Base-by-base conservation (phyloP, 331 rosid species). In the Quercus lobata region DNA sequence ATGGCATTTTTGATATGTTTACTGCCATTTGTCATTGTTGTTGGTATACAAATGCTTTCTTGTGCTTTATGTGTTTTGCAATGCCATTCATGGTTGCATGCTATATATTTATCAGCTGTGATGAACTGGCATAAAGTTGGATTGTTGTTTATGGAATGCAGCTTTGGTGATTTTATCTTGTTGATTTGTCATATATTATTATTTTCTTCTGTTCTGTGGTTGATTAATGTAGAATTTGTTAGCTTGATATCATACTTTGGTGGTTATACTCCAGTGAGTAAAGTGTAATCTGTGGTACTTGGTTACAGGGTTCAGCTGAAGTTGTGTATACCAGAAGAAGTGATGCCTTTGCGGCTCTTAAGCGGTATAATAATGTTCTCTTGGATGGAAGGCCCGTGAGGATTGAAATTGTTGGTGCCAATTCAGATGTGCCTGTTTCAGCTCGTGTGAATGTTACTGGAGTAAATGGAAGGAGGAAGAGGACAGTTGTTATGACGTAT, bases 321-420 rank as follows among this genome's bases (percentile, higher is more conserved):
- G 98, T 96, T 77, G 97, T 93, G 71, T 96, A 96, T 66, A 85
- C 90, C 21, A 91, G 93, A 78, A 85, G 99, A 88, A 91, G 98
- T 90, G 98, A 93, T 75, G 99, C 98, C 46, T 96, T 96, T 88
- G 94, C 97, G 65, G 99, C 99, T 66, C 86, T 91, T 66, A 91
- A 90, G 80, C 90, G 97, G 46, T 96, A 96, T 57, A 90, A 96
- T 85, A 87, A 91, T 86, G 99, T 96, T 4, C 87, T 91, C 35
- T 78, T 96, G 86, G 99, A 96, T 78, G 97, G 99, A 65, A 96
- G 81, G 86, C 99, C 97, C 57, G 93, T 96, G 97, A 96, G 93
- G 89, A 88, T 96, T 68, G 97, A 96, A 85, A 75, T 96, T 72
- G 90, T 96, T 61, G 99, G 99, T 69, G 56, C 92, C 49, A 88